Conservation (phyloP, 305 asterid genomes). For the Lippia alba region DNA sequence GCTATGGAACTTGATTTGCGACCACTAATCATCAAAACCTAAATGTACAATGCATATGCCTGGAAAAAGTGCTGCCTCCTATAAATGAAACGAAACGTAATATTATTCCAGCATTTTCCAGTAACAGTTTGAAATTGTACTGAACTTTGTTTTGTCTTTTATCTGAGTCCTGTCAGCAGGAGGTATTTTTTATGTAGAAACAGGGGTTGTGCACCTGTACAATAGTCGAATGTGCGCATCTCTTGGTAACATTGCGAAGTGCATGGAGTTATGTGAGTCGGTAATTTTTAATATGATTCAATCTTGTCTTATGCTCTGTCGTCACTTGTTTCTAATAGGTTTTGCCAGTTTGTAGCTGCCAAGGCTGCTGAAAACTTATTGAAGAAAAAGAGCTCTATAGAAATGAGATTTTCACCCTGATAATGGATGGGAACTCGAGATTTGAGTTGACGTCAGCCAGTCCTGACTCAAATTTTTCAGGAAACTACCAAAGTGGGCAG, state of each 20-base stretch:
- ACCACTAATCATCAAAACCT: too few species aligned
- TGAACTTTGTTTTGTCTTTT: not conserved
- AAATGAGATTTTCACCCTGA: conserved; percentile 46
- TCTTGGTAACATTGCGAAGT: not conserved
- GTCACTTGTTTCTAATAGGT: conserved; percentile 38
- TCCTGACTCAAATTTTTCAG: conserved; percentile 69
- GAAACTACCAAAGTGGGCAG: conserved; percentile 73
- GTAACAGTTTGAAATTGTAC: too few species aligned
- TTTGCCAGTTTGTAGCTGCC: conserved; percentile 38
- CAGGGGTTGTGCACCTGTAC: not conserved
- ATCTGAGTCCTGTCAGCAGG: not conserved
- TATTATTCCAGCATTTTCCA: too few species aligned
- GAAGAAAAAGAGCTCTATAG: conserved; percentile 36
- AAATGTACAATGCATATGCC: too few species aligned
- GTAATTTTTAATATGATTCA: not conserved
- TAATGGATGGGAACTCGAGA: conserved; percentile 88
- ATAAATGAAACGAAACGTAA: too few species aligned
- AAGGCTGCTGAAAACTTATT: conserved; percentile 31
- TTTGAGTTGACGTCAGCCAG: conserved; percentile 74
- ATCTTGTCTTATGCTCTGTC: conserved; percentile 30
- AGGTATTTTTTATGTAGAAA: not conserved
- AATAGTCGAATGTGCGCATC: not conserved
- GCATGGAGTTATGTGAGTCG: not conserved
- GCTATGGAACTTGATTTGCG: too few species aligned
- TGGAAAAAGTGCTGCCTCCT: too few species aligned